A percentile compares a stretch with the other conserved stretches of the same genome.
Conservation (phyloP, 768 basidiomycete genomes). For the Phanerochaete carnosa region DNA sequence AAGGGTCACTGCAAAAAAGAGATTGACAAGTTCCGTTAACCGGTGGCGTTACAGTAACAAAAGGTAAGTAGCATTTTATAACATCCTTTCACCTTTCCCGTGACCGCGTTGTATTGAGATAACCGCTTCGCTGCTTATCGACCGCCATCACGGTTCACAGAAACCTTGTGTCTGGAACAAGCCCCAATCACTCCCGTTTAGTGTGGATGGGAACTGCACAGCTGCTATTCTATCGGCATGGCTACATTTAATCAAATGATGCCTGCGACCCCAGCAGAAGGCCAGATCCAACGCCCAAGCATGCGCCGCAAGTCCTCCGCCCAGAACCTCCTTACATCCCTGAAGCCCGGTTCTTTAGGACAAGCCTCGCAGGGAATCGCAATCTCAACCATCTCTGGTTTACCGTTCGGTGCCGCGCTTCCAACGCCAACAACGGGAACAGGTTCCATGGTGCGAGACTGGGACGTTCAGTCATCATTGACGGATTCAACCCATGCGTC, state of each 20-base stretch:
- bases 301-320: constrained; percentile 87
- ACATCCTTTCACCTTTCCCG: background rate
- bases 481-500: constrained; percentile 34
- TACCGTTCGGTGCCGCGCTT: constrained; percentile 29
- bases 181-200: background rate
- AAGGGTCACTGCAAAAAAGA: background rate
- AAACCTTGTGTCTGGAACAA: background rate
- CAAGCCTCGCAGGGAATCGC: constrained; percentile 16
- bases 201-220: constrained; percentile 2
- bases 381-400: constrained; percentile 20
- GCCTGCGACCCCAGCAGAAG: background rate
- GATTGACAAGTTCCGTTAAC: background rate
- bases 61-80: background rate
- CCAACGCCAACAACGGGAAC: constrained; percentile 21
- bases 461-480: constrained; percentile 69
- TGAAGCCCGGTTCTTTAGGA: constrained; percentile 41
- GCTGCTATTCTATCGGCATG: background rate
- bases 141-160: background rate
- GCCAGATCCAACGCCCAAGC: constrained; percentile 34
- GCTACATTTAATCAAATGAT: constrained; percentile 5
- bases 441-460: constrained; percentile 49
- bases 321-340: constrained; percentile 76
- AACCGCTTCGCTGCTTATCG: background rate
- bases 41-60: background rate
- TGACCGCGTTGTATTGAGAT: constrained; percentile 2